Conservation (phyloP, 2,329 filamentous ascomycete genomes). For the Chaetomium sp. region DNA sequence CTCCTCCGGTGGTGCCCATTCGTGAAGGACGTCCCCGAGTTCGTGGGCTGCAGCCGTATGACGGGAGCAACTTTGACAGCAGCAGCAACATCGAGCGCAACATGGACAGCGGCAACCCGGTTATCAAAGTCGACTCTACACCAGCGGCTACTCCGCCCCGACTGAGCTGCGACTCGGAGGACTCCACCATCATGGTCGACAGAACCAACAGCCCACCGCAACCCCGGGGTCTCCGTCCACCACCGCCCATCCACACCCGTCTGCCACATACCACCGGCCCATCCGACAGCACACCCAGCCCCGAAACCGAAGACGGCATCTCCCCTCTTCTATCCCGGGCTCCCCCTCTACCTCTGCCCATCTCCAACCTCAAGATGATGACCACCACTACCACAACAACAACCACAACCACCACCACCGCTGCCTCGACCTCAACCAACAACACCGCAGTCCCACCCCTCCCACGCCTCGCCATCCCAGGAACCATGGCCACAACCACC, state of each 20-base stretch:
- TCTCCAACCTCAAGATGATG: background rate
- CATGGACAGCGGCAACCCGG: background rate
- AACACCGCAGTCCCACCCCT: background rate
- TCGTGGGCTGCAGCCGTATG: background rate
- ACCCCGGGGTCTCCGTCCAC: slow-evolving; percentile 14
- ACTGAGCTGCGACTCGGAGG: slow-evolving; percentile 18
- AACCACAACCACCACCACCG: background rate
- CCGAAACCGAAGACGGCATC: slow-evolving; percentile 11
- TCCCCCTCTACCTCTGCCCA: background rate
- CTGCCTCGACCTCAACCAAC: too few species aligned
- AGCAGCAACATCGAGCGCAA: too few species aligned
- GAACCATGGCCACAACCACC: background rate
- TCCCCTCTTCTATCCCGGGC: slow-evolving; percentile 21
- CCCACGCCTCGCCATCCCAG: background rate
- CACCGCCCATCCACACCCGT: slow-evolving; percentile 10
- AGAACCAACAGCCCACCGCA: slow-evolving; percentile 11
- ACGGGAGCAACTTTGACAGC: too few species aligned
- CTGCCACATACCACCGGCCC: background rate
- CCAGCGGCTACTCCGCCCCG: slow-evolving; percentile 9
- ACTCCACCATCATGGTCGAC: slow-evolving; percentile 10
- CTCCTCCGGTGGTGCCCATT: slow-evolving; percentile 23
- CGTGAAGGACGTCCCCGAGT: background rate
- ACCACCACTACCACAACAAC: background rate
- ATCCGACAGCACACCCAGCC: slow-evolving; percentile 5
- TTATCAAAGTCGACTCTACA: background rate